Base-by-base conservation (phyloP, 176 grass and related monocot genomes). In the sorghum (Sorghum bicolor) region DNA sequence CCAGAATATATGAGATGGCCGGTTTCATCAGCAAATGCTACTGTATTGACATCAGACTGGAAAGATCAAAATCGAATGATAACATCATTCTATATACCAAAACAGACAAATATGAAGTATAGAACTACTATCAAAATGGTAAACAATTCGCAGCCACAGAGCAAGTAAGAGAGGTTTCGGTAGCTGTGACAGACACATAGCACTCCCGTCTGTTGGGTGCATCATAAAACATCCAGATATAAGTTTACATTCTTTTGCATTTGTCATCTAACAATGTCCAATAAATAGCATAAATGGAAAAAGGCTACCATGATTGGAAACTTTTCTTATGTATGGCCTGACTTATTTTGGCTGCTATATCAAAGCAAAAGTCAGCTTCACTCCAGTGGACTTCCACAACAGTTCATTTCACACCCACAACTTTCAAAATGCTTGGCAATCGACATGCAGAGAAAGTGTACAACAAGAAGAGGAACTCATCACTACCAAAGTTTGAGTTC, bases 11-110 rank as follows among this genome's bases (percentile, higher is more conserved):
- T 84, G 32, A 97, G 79, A 85, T 97, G 86, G 8, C 94, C 86
- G 32, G 83, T 88, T 83, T 90, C 92, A 85, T 97, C 92, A 67
- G 89, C 89, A 82, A 97, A 97, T 31, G 89, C 80, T 72, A 92
- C 94, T 22, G 92, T 92, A 78, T 97, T 97, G 85, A 94, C 94
- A 88, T 97, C 94, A 78, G 87, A 79, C 94, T 97, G 84, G 64
- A 82, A 90, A 78, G 33, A 45, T 40, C 19, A 65, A 41, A 73
- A n/a, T 39, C 6, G 47, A 70, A 85, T 24, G 9, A 25, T 12
- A 77, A 19, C 24, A 79, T 75, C 28, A 67, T n/a, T 67, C 19
- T 32, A 66, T 52, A 11, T 72, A 74, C 32, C 47, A 52, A 53
- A 64, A 64, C 5, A 61, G 20, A 85, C 19, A 12, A 64, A 86